These are phyloP conservation scores for Aureobasidium leucospermi DNA, from an alignment of 2,329 filamentous ascomycete species.

Conservation along the genomic window DNA sequence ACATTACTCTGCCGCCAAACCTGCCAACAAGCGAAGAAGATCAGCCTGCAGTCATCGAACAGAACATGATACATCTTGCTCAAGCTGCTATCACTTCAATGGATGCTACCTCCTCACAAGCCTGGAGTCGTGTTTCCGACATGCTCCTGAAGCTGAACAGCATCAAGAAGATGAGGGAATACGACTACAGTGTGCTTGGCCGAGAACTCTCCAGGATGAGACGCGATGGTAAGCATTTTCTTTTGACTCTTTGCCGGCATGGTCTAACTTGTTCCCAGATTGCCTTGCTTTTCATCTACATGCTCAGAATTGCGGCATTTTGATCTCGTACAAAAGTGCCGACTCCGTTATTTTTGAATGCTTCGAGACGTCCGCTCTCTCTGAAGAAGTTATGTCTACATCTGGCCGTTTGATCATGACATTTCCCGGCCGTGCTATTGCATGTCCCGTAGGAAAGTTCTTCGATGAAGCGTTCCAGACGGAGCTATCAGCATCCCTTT, in stretches of 20 bases:
- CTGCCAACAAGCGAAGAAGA: conserved; percentile 1
- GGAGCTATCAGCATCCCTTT: conserved; percentile 17
- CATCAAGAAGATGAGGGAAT: neutral
- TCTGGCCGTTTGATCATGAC: conserved; percentile 49
- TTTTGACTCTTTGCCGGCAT: fast-evolving
- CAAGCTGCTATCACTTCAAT: neutral
- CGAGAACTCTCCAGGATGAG: neutral
- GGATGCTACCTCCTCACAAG: too few relatives aligned
- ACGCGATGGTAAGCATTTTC: neutral
- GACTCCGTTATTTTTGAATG: conserved; percentile 46
- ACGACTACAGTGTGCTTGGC: neutral
- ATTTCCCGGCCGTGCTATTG: conserved; percentile 51
- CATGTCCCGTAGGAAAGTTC: conserved; percentile 37
- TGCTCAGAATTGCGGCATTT: conserved; percentile 7
- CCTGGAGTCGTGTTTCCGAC: neutral
- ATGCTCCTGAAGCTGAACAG: neutral
- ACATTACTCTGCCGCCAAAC: conserved; percentile 13
- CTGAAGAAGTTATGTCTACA: conserved; percentile 45
- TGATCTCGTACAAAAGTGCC: conserved; percentile 12
- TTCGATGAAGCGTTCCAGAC: conserved; percentile 21
- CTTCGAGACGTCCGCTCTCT: conserved; percentile 53
- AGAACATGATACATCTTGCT: neutral
- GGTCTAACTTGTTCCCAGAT: neutral
- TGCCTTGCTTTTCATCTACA: conserved; percentile 1
- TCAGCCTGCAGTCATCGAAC: neutral